Base-by-base conservation (phyloP, 495 filamentous ascomycete genomes). In the Penicillium ochrochloron region DNA sequence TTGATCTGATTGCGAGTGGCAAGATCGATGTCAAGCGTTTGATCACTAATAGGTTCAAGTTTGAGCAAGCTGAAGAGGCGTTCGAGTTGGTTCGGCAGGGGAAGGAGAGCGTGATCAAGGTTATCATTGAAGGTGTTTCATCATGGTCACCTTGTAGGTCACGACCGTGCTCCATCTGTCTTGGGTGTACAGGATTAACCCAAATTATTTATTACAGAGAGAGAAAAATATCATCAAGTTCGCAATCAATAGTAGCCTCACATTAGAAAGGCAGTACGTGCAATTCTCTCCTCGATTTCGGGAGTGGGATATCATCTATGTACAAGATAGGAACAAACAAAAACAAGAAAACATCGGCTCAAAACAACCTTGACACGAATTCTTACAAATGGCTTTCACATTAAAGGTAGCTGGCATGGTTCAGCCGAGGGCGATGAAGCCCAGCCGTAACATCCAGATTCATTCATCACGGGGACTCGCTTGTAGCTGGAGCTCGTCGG, bases 401-500 rank as follows among this genome's bases (percentile, higher is more conserved):
- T 34, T 8, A 37, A n/a, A 19, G 6, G 17, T 5, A 23, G 31
- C n/a, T 37, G 31, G 5, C n/a, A 6, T 19, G 10, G 9, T 12
- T 19, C 9, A 37, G 31, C 15, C 7, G 14, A 11, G 12, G 14
- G 17, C 7, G 15, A 29, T 15, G 15, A 35, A 21, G 29, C 8
- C 37, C 50, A 55, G n/a, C 41, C 6, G 12, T 48, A 7, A 27
- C 34, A 48, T 34, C 15, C 7, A 12, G 11, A 31, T 17, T 5
- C 39, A 15, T 14, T 59, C 51, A 66, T 55, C 27, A 42, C 4
- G 71, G 55, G 14, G 61, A 21, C 35, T 76, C 72, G 42, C 63
- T 63, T 54, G 61, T 70, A 6, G 76, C 66, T 5, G 74, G 71
- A 58, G 77, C 70, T 60, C 82, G 75, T 68, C 85, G 78, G 6